These are phyloP conservation scores for Trypanosomatidae sp. DNA, from an alignment of 208 protist genomes.

Conservation along the genomic window DNA sequence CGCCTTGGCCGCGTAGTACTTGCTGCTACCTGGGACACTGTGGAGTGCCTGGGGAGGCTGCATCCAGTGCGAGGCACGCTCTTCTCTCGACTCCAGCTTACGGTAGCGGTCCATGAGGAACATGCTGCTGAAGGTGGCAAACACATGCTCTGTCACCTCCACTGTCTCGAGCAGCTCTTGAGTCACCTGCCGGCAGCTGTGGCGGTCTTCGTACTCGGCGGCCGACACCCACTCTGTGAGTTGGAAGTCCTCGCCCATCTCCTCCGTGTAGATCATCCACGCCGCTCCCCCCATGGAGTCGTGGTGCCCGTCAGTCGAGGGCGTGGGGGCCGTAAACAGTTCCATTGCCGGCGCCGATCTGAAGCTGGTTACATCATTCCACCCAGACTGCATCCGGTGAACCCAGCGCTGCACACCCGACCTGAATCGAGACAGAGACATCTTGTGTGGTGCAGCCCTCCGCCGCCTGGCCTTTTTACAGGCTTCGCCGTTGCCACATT, in stretches of 20 bases:
- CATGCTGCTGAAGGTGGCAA: conserved; percentile 50
- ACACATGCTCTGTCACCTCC: conserved; percentile 42
- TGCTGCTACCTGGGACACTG: conserved; percentile 4
- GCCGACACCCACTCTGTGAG: conserved; percentile 47
- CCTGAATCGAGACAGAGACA: conserved; percentile 13
- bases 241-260: conserved; percentile 39
- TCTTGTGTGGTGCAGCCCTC: background rate
- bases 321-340: background rate
- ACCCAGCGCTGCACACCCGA: conserved; percentile 23
- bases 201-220: conserved; percentile 56
- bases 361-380: conserved; percentile 5
- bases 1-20: conserved; percentile 9
- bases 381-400: conserved; percentile 9
- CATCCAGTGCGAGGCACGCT: conserved; percentile 35
- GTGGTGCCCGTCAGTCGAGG: background rate
- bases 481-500: conserved; percentile 1
- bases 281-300: background rate
- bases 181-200: conserved; percentile 40
- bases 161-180: conserved; percentile 46
- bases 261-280: conserved; percentile 51
- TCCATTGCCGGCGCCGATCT: background rate
- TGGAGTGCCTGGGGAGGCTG: conserved; percentile 27
- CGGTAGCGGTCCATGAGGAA: conserved; percentile 57
- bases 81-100: conserved; percentile 24
- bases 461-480: background rate